Base-by-base conservation (phyloP, 306 rosid species). In the Canavalia ensiformis region DNA sequence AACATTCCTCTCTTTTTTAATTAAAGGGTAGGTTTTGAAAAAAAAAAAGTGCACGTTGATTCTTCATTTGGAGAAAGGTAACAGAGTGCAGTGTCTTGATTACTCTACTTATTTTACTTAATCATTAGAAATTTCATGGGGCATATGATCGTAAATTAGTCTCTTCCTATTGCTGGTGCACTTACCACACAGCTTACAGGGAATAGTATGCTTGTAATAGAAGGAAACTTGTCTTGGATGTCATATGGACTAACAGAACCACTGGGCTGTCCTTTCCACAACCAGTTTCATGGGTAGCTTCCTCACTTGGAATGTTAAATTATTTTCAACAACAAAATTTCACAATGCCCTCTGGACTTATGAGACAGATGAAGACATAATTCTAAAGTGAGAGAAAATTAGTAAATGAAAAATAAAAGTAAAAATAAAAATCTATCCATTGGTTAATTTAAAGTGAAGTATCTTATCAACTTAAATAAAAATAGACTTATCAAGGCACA, bases 261-360 rank as follows among this genome's bases (percentile, higher is more conserved):
- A 41, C 7, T 41, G 64, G 46, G 31, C 7, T 72, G 64, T 52
- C 47, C 13, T 34, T 37, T 65, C 30, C 12, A 65, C 0, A n/a
- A 66, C 13, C 52, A 71, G 2, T 28, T 50, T 71, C n/a, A 31
- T 68, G 56, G 30, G 74, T 30, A 45, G 56, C 65, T 72, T 55
- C 67, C 68, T 29, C 7, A 7, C 5, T 31, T 11, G 2, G 71
- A 60, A 75, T 45, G 58, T 30, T 5, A 52, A 41, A 30, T 63
- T 81, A 79, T 51, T 34, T 50, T 41, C 50, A 37, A 18, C 25
- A 18, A 18, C 25, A 18, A 18, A 18, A 18, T 18, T 18, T 18
- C 25, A 18, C 25, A 18, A 18, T 18, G 25, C 37, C 28, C 46
- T 52, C 2, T 52, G 68, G 51, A 81, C n/a, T 64, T 74, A 3